Percentiles rank a stretch among this genome's conserved stretches.
phyloP scores from a whole-genome alignment of 2,329 filamentous ascomycete species.

The Sclerotinia spermophila region DNA sequence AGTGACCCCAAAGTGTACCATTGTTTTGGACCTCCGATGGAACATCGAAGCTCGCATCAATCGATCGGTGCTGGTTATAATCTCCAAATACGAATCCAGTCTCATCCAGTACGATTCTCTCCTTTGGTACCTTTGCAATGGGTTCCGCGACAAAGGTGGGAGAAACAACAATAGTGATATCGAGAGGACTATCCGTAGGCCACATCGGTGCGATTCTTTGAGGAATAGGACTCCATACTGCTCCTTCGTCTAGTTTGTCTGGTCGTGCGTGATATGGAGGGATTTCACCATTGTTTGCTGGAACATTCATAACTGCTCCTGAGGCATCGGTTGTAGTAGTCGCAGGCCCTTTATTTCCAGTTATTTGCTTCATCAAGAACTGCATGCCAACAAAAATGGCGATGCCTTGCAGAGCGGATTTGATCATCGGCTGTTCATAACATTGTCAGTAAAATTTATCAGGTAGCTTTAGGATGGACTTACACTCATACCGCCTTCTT shows the following conservation, averaged over 20 bases:
- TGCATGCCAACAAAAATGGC: slow-evolving; percentile 58
- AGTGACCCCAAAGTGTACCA: slow-evolving; percentile 91
- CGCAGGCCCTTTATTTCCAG: slow-evolving; percentile 43
- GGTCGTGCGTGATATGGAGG: slow-evolving; percentile 65
- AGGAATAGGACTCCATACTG: slow-evolving; percentile 62
- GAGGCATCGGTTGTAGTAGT: slow-evolving; percentile 47
- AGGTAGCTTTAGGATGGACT: slow-evolving; percentile 18
- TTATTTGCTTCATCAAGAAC: slow-evolving; percentile 52
- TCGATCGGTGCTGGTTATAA: slow-evolving; percentile 71
- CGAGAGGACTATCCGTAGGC: slow-evolving; percentile 72
- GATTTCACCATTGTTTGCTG: slow-evolving; percentile 53
- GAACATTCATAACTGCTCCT: slow-evolving; percentile 52
- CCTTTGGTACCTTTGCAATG: slow-evolving; percentile 60
- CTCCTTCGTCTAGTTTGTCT: slow-evolving; percentile 55
- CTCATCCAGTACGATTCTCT: slow-evolving; percentile 74
- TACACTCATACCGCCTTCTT: slow-evolving; percentile 36
- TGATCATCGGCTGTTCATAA: slow-evolving; percentile 33
- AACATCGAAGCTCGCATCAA: slow-evolving; percentile 73
- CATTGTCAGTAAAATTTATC: slow-evolving; percentile 20
- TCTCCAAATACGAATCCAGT: slow-evolving; percentile 75
- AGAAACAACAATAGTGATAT: slow-evolving; percentile 82
- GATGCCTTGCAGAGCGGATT: slow-evolving; percentile 47
- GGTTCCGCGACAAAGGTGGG: slow-evolving; percentile 66
- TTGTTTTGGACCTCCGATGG: slow-evolving; percentile 82
- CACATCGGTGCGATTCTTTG: slow-evolving; percentile 80